Evolutionary conservation across 441 rosid species (phyloP).

Genomic region (Erodium chrysanthum): DNA sequence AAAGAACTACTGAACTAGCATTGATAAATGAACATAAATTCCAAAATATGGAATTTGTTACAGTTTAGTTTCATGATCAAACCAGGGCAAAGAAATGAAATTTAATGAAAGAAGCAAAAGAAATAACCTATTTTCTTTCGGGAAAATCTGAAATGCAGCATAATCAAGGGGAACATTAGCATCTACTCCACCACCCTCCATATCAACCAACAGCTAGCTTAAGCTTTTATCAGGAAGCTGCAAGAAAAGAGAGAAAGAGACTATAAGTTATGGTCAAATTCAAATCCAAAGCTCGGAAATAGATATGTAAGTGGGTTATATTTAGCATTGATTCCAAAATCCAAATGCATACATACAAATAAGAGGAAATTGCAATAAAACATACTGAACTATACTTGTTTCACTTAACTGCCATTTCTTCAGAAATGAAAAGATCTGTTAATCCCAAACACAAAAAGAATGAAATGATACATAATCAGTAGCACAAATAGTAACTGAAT

Average conservation of each 20-base stretch:
- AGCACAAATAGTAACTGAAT: background rate
- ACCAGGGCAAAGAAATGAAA: background rate
- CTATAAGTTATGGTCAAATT: background rate
- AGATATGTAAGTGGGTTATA: background rate
- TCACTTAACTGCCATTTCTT: background rate
- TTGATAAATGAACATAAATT: background rate
- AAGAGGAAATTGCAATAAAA: background rate
- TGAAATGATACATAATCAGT: background rate
- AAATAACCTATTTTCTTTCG: slow-evolving; percentile 36
- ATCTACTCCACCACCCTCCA: slow-evolving; percentile 32
- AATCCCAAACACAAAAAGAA: background rate
- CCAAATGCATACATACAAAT: background rate
- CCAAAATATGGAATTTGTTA: background rate
- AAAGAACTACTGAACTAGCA: background rate
- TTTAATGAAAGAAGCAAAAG: background rate
- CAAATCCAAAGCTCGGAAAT: background rate
- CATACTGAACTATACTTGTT: background rate
- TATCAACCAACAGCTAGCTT: slow-evolving; percentile 11
- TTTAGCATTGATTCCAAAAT: background rate
- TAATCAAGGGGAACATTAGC: slow-evolving; percentile 33
- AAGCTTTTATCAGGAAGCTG: slow-evolving; percentile 15
- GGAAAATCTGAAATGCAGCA: slow-evolving; percentile 46
- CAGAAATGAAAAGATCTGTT: background rate
- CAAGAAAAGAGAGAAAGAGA: background rate
- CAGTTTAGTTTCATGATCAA: background rate